phyloP scores from a whole-genome alignment of 1,139 yeast species.

The Geotrichum restrictum region DNA sequence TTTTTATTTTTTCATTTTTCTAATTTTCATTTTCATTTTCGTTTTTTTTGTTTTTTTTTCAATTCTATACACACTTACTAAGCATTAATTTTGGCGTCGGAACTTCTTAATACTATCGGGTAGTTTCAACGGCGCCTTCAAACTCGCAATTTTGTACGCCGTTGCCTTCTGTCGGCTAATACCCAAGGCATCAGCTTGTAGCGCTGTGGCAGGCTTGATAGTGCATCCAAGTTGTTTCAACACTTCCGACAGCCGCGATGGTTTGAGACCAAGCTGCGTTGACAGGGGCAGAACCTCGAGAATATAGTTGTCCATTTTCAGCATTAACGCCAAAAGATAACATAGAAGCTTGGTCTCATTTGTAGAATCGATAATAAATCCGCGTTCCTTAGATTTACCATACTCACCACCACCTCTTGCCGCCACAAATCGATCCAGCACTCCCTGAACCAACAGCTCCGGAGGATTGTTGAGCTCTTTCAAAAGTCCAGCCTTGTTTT shows the following conservation, averaged over 20 bases:
- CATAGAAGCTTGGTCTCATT: slow-evolving; percentile 83
- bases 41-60: no score
- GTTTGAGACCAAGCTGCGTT: slow-evolving; percentile 77
- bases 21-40: no score
- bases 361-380: slow-evolving; percentile 62
- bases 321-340: slow-evolving; percentile 63
- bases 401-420: slow-evolving; percentile 54
- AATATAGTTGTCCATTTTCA: slow-evolving; percentile 72
- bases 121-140: slow-evolving; percentile 83
- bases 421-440: slow-evolving; percentile 66
- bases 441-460: slow-evolving; percentile 67
- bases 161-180: slow-evolving; percentile 62
- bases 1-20: no score
- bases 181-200: slow-evolving; percentile 82
- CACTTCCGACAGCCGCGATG: slow-evolving; percentile 63
- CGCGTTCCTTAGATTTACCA: slow-evolving; percentile 57
- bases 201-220: slow-evolving; percentile 68
- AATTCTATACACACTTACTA: no score
- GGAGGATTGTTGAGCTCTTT: slow-evolving; percentile 66
- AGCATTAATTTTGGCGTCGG: slow-evolving; percentile 38
- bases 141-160: slow-evolving; percentile 71
- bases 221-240: slow-evolving; percentile 80
- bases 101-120: slow-evolving; percentile 79
- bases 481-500: slow-evolving; percentile 56
- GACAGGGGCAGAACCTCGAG: slow-evolving; percentile 80